Evolutionary conservation across 352 stramenopile species (phyloP).

Genomic region (Phytophthora cactorum): DNA sequence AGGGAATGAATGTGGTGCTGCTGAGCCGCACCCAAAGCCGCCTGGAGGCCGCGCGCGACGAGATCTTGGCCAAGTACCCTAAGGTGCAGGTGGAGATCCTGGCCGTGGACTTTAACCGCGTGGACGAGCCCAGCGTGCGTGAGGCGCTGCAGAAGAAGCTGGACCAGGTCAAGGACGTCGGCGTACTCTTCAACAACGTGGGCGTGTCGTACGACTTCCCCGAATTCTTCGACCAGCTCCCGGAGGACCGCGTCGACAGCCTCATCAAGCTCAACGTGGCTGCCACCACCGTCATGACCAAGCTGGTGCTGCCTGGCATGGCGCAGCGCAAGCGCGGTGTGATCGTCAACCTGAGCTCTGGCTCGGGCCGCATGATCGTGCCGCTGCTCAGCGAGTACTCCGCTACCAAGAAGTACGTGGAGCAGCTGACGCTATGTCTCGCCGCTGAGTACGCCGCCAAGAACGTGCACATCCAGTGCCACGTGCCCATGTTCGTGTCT

Average conservation of each 20-base stretch:
- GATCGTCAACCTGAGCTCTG: conserved; percentile 98
- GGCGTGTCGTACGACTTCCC: conserved; percentile 98
- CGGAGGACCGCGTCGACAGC: conserved; percentile 91
- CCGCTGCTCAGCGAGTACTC: conserved; percentile 97
- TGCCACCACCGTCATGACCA: conserved; percentile 81
- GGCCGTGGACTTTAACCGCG: conserved; percentile 95
- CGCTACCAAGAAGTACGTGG: conserved; percentile 97
- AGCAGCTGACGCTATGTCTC: conserved; percentile 97
- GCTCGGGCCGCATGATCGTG: conserved; percentile 94
- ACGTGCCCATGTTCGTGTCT: conserved; percentile 99
- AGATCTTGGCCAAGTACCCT: conserved; percentile 95
- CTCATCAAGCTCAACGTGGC: conserved; percentile 93
- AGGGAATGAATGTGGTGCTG: conserved; percentile 97
- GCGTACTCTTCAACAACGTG: conserved; percentile 99
- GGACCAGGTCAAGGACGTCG: conserved; percentile 91
- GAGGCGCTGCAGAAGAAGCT: conserved; percentile 57
- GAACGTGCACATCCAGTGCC: conserved; percentile 96
- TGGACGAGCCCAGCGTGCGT: conserved; percentile 79
- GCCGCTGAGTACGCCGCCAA: conserved; percentile 95
- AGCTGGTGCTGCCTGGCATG: conserved; percentile 94
- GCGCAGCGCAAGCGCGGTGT: conserved; percentile 93
- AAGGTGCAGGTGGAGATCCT: conserved; percentile 87
- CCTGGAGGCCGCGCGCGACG: conserved; percentile 92
- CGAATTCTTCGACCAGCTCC: conserved; percentile 97
- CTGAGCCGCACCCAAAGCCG: conserved; percentile 97